Base-by-base conservation (phyloP, 345 rosid genomes). In the Euphorbia tirucalli region DNA sequence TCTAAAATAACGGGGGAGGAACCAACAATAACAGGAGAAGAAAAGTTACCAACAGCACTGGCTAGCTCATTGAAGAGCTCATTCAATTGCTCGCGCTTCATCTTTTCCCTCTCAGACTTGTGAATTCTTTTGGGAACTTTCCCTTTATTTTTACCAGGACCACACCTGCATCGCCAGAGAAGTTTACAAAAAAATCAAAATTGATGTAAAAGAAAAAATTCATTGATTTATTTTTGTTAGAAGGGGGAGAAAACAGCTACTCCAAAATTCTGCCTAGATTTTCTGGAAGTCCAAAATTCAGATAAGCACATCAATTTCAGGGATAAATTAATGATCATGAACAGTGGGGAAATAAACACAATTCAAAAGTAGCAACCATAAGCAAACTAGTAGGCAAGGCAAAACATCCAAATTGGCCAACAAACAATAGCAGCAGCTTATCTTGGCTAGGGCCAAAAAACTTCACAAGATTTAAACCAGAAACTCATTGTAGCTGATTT, bases 71-170 rank as follows among this genome's bases (percentile, higher is more conserved):
- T 72, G 77, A 95, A 95, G 44, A 90, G 93, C 30, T 89, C 97
- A 77, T 92, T 95, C 88, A 95, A 81, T 73, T 89, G 98, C 82
- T 93, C 97, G 8, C 98, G 98, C 81, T 95, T 95, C 79, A 86
- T 86, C 82, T 85, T 93, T 89, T 95, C 99, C 70, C 96, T 83
- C 85, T 86, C 93, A 16, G 98, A 87, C 80, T 95, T 95, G 85
- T 89, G 87, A 31, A 83, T 71, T 85, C 91, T 89, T 83, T 84
- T 92, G 1, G 98, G 96, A 74, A 80, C 87, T 84, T 86, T 86
- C 35, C 74, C 89, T 80, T 75, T 72, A 56, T 72, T 89, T 75
- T 85, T 87, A 31, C 78, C 65, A 9, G 74, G 67, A 71, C 76
- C 35, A 27, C 77, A 79, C 82, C 99, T 92, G 87, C 48, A 55